Conservation (phyloP, 306 rosid genomes). For the Sicyos edulis region DNA sequence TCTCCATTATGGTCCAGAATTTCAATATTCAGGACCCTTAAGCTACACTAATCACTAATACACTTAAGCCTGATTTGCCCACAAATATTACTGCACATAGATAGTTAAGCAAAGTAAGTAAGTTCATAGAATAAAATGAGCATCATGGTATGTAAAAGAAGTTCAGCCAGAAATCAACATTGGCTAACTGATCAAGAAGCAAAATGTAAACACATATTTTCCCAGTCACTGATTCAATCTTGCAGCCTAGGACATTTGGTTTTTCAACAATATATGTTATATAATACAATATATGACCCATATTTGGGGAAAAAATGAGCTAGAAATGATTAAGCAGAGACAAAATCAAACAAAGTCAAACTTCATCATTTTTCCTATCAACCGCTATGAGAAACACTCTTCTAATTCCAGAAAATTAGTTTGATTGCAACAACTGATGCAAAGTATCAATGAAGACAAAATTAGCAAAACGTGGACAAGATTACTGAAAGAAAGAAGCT, state of each 20-base stretch:
- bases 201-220: background rate
- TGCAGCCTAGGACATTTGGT: background rate
- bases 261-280: background rate
- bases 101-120: background rate
- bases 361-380: background rate
- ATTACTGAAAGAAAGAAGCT: no score
- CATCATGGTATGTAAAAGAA: background rate
- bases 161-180: background rate
- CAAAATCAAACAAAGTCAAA: background rate
- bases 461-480: background rate
- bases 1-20: conserved; percentile 46
- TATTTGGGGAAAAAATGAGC: background rate
- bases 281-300: background rate
- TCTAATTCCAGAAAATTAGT: background rate
- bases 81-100: background rate
- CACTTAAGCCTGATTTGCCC: background rate
- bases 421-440: background rate
- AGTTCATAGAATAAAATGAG: background rate
- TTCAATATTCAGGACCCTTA: conserved; percentile 2
- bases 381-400: background rate
- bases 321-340: conserved; percentile 9
- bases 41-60: background rate
- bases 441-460: background rate
- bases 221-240: background rate
- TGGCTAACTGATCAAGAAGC: background rate